Base-by-base conservation (phyloP, 163 green algal species). In the Chlorella variabilis region DNA sequence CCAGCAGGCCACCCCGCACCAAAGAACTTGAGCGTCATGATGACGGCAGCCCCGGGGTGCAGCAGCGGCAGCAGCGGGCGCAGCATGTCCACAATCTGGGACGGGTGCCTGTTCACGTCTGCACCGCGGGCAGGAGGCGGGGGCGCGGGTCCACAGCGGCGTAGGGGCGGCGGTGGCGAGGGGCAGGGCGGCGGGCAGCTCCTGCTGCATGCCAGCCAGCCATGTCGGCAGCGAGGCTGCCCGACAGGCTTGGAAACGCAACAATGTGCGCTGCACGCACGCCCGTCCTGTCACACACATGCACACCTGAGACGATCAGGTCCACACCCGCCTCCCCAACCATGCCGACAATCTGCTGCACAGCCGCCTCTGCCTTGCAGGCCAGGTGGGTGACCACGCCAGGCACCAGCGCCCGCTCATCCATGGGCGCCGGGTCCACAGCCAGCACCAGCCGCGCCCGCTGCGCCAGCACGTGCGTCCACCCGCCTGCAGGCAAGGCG, bases 11-110 rank as follows among this genome's bases (percentile, higher is more conserved):
- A 58, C 17, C 78, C 71, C 23, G 23, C 74, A 25, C 87, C 85
- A 42, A 69, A 75, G 39, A 88, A 85, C 71, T 93, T 93, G 56
- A 92, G 82, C 2, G 89, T 93, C 41, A 93, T 20, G 5, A 93
- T 76, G 36, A 90, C 38, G 41, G 68, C 70, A 6, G 81, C 87
- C 15, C 89, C 87, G 31, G 87, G 77, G 25, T 41, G 49, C 63
- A 87, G 75, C 45, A 83, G 49, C 15, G 73, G 62, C 62, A 87
- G 56, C 67, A 88, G 34, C 36, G 74, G 67, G 31, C 65, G n/a
- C 75, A 87, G 29, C 29, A 85, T 70, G 7, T 58, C 58, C 0
- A 62, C 7, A 8, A 78, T 38, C 33, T 76, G 13, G 6, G 33
- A 33, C 0, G 85, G 87, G 80, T 92, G 78, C 18, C 62, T 36